Percentiles rank a stretch among this genome's conserved stretches.
These are phyloP conservation scores for Papilionanthe hybrid DNA, from an alignment of 116 monocot species.

Conservation along the genomic window DNA sequence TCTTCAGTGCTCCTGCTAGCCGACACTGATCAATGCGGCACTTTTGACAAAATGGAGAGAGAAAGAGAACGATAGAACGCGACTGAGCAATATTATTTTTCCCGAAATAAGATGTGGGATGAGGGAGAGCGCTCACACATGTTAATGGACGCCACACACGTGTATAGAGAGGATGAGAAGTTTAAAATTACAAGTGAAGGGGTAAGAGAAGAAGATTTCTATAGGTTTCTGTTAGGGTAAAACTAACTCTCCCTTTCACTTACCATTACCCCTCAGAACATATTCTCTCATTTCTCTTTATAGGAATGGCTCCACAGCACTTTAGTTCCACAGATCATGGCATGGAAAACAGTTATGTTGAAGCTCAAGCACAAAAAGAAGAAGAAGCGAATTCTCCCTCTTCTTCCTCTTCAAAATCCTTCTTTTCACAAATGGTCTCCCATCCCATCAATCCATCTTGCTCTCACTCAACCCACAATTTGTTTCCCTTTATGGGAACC, in stretches of 20 bases:
- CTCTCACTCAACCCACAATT: not conserved
- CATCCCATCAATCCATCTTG: not conserved
- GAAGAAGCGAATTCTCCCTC: not conserved
- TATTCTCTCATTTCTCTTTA: no score
- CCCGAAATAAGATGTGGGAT: no score
- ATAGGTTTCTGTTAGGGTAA: no score
- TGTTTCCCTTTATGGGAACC: not conserved
- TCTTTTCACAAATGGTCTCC: not conserved
- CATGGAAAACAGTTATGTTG: not conserved
- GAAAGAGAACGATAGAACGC: not conserved
- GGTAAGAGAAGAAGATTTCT: not conserved
- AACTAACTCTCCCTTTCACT: not conserved
- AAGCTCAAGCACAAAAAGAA: not conserved
- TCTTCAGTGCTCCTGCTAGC: not conserved
- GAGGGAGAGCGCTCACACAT: not conserved
- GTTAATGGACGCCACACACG: not conserved
- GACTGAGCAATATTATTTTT: not conserved
- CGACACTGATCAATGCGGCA: not conserved
- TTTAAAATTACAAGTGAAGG: not conserved
- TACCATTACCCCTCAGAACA: not conserved
- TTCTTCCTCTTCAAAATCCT: constrained; percentile 4
- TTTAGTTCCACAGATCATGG: not conserved
- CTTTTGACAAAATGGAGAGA: not conserved
- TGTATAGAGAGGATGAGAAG: not conserved
- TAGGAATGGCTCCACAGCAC: not conserved